Conservation (phyloP, 352 stramenopile genomes). For the Globisporangium echinulatum region DNA sequence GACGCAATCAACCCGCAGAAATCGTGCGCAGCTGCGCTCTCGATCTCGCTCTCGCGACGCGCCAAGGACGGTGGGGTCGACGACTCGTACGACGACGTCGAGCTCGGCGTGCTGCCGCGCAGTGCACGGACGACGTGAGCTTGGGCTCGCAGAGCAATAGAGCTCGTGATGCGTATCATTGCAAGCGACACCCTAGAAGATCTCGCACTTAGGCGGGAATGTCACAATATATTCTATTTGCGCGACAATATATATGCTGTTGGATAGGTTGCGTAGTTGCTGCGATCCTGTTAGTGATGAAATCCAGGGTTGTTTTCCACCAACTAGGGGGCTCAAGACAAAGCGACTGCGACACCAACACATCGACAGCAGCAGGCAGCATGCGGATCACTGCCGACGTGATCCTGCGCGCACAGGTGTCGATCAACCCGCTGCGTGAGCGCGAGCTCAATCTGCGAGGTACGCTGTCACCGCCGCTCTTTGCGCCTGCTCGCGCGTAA, state of each 20-base stretch:
- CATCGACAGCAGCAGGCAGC: slow-evolving; percentile 1
- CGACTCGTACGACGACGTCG: slow-evolving; percentile 59
- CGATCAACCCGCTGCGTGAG: slow-evolving; percentile 89
- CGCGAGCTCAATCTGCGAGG: slow-evolving; percentile 90
- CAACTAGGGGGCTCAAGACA: neutral
- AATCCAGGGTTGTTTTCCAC: neutral
- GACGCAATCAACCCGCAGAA: slow-evolving; percentile 8
- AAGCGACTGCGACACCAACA: neutral
- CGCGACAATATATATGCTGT: neutral
- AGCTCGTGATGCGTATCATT: no score
- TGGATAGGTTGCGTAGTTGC: no score
- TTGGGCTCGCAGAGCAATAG: no score
- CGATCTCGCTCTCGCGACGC: slow-evolving; percentile 27
- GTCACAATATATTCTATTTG: neutral
- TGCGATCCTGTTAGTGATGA: neutral
- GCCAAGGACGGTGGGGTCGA: slow-evolving; percentile 35
- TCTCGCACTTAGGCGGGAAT: neutral
- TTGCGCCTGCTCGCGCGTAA: neutral
- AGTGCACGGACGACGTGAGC: slow-evolving; percentile 26
- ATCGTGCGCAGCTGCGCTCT: slow-evolving; percentile 27
- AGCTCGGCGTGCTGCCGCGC: slow-evolving; percentile 46
- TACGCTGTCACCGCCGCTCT: slow-evolving; percentile 18
- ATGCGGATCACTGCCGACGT: slow-evolving; percentile 88
- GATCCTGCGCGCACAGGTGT: slow-evolving; percentile 84
- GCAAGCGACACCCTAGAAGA: no score